These are phyloP conservation scores for Ceratocystis albifundus DNA, from an alignment of 2,329 filamentous ascomycete species.

Conservation along the genomic window DNA sequence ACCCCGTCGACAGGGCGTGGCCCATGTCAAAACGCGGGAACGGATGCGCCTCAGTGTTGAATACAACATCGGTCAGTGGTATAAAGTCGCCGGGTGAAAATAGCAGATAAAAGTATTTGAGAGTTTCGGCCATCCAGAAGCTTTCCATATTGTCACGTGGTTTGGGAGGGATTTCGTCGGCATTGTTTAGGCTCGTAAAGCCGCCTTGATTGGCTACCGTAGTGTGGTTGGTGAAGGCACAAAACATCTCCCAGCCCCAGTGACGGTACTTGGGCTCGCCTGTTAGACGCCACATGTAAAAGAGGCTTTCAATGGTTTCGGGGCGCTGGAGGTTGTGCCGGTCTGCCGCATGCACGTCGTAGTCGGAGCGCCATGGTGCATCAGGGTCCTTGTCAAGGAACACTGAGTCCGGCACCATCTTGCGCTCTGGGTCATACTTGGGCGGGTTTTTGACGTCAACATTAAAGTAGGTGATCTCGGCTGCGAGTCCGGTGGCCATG, in stretches of 20 bases:
- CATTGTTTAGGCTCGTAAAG: conserved; percentile 71
- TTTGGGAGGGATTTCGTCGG: conserved; percentile 56
- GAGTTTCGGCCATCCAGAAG: conserved; percentile 95
- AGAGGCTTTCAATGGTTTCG: conserved; percentile 89
- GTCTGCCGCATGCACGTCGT: conserved; percentile 68
- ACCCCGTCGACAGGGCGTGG: conserved; percentile 66
- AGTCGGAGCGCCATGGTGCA: conserved; percentile 65
- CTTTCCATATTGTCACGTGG: conserved; percentile 92
- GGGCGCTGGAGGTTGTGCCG: conserved; percentile 87
- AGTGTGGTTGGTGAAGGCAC: conserved; percentile 76
- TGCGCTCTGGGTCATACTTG: conserved; percentile 29
- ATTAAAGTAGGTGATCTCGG: conserved; percentile 88
- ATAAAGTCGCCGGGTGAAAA: conserved; percentile 77
- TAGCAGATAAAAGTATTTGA: conserved; percentile 95
- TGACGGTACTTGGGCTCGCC: conserved; percentile 78
- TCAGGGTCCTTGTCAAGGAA: conserved; percentile 19
- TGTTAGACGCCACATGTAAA: conserved; percentile 99
- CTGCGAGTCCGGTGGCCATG: conserved; percentile 81
- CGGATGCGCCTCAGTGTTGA: conserved; percentile 93
- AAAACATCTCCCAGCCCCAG: conserved; percentile 99
- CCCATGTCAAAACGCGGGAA: conserved; percentile 78
- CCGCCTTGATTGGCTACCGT: conserved; percentile 65
- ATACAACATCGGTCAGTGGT: conserved; percentile 73
- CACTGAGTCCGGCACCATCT: conserved; percentile 6
- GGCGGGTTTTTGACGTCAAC: conserved; percentile 38